Evolutionary conservation across 768 basidiomycete species (phyloP).

Genomic region (Tulasnella sp.): DNA sequence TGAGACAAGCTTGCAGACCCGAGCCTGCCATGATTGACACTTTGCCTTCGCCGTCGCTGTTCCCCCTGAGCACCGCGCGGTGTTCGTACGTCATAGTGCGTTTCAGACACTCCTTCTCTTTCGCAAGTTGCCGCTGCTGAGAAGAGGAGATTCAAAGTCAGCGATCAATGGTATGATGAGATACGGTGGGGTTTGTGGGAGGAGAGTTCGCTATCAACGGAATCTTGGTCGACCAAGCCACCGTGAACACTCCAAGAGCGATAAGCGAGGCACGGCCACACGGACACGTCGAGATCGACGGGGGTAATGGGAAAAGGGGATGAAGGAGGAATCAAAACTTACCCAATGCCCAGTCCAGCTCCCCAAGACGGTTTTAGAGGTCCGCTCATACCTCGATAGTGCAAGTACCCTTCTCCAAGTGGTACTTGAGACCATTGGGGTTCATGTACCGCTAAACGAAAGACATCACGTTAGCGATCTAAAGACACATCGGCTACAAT

Average conservation of each 20-base stretch:
- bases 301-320: not conserved
- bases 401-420: constrained; percentile 59
- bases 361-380: not conserved
- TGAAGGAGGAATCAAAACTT: not conserved
- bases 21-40: not conserved
- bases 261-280: not conserved
- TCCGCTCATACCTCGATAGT: constrained; percentile 25
- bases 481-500: not conserved
- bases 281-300: too few species aligned
- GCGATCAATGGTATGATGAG: not conserved
- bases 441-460: constrained; percentile 48
- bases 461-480: not conserved
- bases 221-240: not conserved
- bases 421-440: constrained; percentile 60
- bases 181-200: not conserved
- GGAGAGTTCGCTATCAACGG: constrained; percentile 6
- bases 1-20: not conserved
- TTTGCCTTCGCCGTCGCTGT: not conserved
- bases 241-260: not conserved
- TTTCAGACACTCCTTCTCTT: not conserved
- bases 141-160: not conserved
- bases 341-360: constrained; percentile 2
- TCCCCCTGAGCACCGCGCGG: not conserved
- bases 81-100: not conserved
- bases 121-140: not conserved